These are phyloP conservation scores for Aspergillus asperescens DNA, from an alignment of 495 filamentous ascomycete species.

Conservation along the genomic window DNA sequence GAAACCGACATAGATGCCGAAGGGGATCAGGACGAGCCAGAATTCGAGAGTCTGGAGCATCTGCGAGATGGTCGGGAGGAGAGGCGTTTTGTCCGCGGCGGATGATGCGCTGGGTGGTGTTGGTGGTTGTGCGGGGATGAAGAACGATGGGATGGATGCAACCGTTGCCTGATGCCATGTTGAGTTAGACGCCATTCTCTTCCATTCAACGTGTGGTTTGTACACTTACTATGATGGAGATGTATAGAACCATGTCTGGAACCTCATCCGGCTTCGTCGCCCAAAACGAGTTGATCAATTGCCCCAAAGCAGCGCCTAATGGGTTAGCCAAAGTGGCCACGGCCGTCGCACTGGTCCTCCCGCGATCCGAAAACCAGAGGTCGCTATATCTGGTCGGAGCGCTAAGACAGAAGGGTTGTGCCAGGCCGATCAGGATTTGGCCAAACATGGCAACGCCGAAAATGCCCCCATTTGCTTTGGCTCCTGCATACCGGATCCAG, in stretches of 20 bases:
- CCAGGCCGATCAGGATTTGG: slow-evolving; percentile 85
- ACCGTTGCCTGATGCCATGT: slow-evolving; percentile 53
- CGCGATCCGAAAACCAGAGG: slow-evolving; percentile 84
- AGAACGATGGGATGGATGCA: slow-evolving; percentile 71
- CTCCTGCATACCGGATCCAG: slow-evolving; percentile 88
- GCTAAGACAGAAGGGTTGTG: slow-evolving; percentile 87
- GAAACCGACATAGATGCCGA: slow-evolving; percentile 78
- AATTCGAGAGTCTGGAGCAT: slow-evolving; percentile 60
- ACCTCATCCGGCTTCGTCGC: slow-evolving; percentile 56
- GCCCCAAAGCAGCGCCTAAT: slow-evolving; percentile 79
- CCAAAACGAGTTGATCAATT: slow-evolving; percentile 78
- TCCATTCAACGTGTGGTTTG: slow-evolving; percentile 44
- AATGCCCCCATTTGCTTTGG: slow-evolving; percentile 52
- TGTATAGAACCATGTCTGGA: slow-evolving; percentile 78
- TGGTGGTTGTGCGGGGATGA: slow-evolving; percentile 74
- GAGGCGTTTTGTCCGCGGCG: slow-evolving; percentile 43
- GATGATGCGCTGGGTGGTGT: slow-evolving; percentile 61
- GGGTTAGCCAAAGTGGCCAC: slow-evolving; percentile 81
- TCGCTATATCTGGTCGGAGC: slow-evolving; percentile 90
- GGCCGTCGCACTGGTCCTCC: slow-evolving; percentile 83
- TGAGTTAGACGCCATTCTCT: neutral
- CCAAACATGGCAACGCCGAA: slow-evolving; percentile 86
- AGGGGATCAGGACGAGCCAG: slow-evolving; percentile 71
- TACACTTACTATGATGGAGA: slow-evolving; percentile 70
- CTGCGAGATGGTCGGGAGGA: slow-evolving; percentile 40